phyloP scores from a whole-genome alignment of 805 yeast genomes.

The Lachancea lanzarotensis region DNA sequence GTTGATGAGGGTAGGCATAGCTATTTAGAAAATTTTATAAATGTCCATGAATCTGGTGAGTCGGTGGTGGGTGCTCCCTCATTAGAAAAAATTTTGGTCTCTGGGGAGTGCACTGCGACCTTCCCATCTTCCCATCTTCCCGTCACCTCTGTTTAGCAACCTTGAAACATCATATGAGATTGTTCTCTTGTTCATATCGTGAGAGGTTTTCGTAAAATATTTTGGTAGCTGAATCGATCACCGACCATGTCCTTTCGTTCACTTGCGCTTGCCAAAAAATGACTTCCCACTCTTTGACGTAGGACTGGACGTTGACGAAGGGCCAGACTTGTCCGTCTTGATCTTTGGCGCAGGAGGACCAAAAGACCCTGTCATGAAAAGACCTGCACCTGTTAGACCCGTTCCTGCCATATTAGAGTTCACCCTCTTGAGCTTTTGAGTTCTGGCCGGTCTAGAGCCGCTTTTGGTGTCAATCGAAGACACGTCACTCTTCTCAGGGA shows the following conservation, averaged over 20 bases:
- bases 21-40: slow-evolving; percentile 10
- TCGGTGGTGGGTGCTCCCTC: too few species aligned
- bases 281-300: slow-evolving; percentile 1
- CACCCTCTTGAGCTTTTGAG: neutral
- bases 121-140: too few species aligned
- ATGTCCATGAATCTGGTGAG: neutral
- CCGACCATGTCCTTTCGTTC: too few species aligned
- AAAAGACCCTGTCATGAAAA: slow-evolving; percentile 7
- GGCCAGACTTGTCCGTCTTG: neutral
- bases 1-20: slow-evolving; percentile 45
- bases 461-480: slow-evolving; percentile 2
- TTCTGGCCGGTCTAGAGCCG: neutral
- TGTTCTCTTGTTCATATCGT: slow-evolving; percentile 21
- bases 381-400: slow-evolving; percentile 8
- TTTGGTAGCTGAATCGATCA: too few species aligned
- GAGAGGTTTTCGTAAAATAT: too few species aligned
- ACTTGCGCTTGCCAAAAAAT: slow-evolving; percentile 8
- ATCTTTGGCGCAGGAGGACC: slow-evolving; percentile 1
- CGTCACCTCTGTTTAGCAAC: slow-evolving; percentile 45
- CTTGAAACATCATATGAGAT: slow-evolving; percentile 32
- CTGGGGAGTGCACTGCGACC: slow-evolving; percentile 50
- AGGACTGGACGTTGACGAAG: neutral
- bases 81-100: slow-evolving; percentile 32
- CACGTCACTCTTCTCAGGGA: slow-evolving; percentile 2
- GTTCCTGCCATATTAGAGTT: slow-evolving; percentile 5